Conservation (phyloP, 2,329 filamentous ascomycete genomes). For the Exophiala bonariae region DNA sequence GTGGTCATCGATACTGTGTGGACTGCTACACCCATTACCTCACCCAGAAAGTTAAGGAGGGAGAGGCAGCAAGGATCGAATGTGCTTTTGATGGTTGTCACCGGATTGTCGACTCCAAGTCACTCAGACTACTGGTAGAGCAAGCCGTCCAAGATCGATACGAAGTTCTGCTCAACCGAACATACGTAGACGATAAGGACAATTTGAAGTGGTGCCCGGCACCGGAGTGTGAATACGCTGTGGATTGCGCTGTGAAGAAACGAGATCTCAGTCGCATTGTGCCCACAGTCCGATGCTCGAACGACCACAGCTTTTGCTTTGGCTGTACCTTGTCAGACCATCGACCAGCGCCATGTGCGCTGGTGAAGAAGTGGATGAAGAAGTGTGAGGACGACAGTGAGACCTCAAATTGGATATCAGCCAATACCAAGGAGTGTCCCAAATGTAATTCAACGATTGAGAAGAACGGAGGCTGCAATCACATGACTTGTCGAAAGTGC, state of each 20-base stretch:
- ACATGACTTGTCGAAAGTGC: slow-evolving; percentile 97
- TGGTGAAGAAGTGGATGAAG: slow-evolving; percentile 95
- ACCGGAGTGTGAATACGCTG: slow-evolving; percentile 91
- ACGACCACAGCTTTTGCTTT: slow-evolving; percentile 89
- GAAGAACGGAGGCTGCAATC: slow-evolving; percentile 97
- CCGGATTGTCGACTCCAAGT: slow-evolving; percentile 86
- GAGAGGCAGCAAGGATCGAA: slow-evolving; percentile 90
- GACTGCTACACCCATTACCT: slow-evolving; percentile 92
- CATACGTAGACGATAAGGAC: slow-evolving; percentile 96
- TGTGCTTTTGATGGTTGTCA: slow-evolving; percentile 87
- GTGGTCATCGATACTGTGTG: slow-evolving; percentile 88
- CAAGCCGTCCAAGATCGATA: slow-evolving; percentile 66
- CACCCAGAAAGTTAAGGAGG: slow-evolving; percentile 87
- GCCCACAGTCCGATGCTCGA: slow-evolving; percentile 83
- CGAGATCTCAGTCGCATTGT: slow-evolving; percentile 83
- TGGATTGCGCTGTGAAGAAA: slow-evolving; percentile 85
- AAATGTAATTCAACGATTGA: slow-evolving; percentile 96
- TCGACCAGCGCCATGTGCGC: slow-evolving; percentile 83
- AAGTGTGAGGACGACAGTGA: slow-evolving; percentile 98
- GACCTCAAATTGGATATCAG: slow-evolving; percentile 98
- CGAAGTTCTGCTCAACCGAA: slow-evolving; percentile 81
- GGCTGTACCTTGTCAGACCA: slow-evolving; percentile 88
- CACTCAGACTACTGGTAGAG: slow-evolving; percentile 72
- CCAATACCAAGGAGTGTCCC: slow-evolving; percentile 97
- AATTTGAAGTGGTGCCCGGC: slow-evolving; percentile 96